phyloP scores from a whole-genome alignment of 179 eudicot species.

The Carnegiea gigantea region DNA sequence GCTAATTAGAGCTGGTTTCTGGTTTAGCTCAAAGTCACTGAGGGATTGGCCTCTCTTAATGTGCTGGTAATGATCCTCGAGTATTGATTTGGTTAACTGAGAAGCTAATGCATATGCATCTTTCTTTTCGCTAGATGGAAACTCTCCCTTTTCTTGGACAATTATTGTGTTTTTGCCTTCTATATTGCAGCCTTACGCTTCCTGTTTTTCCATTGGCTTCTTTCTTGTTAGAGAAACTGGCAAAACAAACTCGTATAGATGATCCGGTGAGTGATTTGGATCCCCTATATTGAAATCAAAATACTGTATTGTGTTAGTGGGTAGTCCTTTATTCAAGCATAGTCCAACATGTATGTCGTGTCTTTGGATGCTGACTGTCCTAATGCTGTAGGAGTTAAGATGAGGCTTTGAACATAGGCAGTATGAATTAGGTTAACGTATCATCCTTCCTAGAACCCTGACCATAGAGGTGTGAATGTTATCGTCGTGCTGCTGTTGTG shows the following conservation, averaged over 20 bases:
- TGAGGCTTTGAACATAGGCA: neutral
- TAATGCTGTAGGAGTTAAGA: neutral
- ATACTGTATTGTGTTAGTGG: neutral
- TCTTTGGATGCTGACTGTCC: neutral
- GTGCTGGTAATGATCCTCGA: constrained; percentile 69
- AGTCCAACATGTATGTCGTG: neutral
- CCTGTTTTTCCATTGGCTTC: constrained; percentile 72
- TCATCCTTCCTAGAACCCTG: neutral
- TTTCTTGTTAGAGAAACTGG: constrained; percentile 73
- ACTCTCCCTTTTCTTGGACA: constrained; percentile 9
- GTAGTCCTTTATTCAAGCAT: neutral
- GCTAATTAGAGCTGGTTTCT: constrained; percentile 82
- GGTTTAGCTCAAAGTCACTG: constrained; percentile 86
- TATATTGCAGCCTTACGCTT: constrained; percentile 62
- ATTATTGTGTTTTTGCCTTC: constrained; percentile 11
- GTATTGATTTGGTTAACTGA: constrained; percentile 12
- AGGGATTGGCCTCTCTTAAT: constrained; percentile 98
- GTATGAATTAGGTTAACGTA: neutral
- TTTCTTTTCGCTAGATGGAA: constrained; percentile 4
- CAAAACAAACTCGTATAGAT: constrained; percentile 47
- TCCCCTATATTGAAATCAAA: neutral
- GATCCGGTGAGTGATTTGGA: constrained; percentile 58
- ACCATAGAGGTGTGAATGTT: neutral
- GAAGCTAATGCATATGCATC: neutral
- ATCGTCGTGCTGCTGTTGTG: neutral